Conservation (phyloP, 2,329 filamentous ascomycete genomes). For the Pseudohalonectria lignicola region DNA sequence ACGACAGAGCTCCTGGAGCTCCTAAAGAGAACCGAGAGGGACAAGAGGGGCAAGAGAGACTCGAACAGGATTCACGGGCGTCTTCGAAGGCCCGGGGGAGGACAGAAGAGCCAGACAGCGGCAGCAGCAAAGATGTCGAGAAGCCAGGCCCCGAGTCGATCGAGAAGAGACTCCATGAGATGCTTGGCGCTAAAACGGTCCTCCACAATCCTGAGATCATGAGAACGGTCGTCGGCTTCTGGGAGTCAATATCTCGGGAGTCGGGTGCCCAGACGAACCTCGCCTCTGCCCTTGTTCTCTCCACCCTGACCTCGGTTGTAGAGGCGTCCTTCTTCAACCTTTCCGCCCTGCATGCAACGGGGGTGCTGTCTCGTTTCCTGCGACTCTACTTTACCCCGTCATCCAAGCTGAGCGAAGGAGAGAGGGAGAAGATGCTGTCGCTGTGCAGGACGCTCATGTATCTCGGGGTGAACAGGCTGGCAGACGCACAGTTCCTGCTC, state of each 20-base stretch:
- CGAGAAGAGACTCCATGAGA: slow-evolving; percentile 29
- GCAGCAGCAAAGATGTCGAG: background rate
- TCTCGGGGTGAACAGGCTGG: slow-evolving; percentile 68
- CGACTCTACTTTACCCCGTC: slow-evolving; percentile 45
- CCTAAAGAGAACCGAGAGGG: background rate
- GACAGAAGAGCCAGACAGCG: background rate
- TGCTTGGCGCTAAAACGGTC: slow-evolving; percentile 38
- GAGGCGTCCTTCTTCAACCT: slow-evolving; percentile 58
- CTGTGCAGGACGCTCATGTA: slow-evolving; percentile 61
- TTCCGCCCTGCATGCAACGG: slow-evolving; percentile 59
- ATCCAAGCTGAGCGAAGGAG: slow-evolving; percentile 38
- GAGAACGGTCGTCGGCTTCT: slow-evolving; percentile 50
- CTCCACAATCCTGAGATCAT: slow-evolving; percentile 54
- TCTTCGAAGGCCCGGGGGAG: background rate
- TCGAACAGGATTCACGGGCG: too few relatives aligned
- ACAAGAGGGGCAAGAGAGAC: background rate
- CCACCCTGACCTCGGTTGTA: slow-evolving; percentile 47
- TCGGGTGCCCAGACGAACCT: slow-evolving; percentile 23
- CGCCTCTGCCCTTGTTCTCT: slow-evolving; percentile 53
- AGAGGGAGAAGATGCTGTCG: slow-evolving; percentile 48
- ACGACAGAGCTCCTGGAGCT: background rate
- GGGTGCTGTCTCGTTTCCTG: slow-evolving; percentile 57
- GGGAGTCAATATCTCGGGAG: slow-evolving; percentile 47
- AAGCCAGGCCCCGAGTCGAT: slow-evolving; percentile 9
- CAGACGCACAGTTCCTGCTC: slow-evolving; percentile 69